Evolutionary conservation across 2,329 filamentous ascomycete genomes (phyloP).

Genomic region (Cladosporium sp.): DNA sequence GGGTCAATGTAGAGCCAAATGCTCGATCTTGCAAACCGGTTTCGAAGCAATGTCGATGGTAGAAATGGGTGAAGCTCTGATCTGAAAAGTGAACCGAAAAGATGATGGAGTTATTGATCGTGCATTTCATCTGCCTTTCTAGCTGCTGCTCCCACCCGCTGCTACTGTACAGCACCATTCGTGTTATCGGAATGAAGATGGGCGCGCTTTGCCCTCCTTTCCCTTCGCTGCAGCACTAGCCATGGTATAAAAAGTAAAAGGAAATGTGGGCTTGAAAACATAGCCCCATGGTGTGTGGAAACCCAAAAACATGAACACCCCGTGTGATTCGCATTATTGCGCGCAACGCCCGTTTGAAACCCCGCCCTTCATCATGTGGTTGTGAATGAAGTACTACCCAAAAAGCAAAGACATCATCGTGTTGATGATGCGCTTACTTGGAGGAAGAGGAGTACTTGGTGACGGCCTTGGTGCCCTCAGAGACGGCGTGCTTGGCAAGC

Average conservation of each 20-base stretch:
- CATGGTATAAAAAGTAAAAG: slow-evolving; percentile 14
- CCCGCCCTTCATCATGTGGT: slow-evolving; percentile 37
- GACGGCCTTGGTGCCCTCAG: slow-evolving; percentile 98
- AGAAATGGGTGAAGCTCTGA: background rate
- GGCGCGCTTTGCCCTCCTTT: slow-evolving; percentile 8
- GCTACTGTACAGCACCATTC: slow-evolving; percentile 31
- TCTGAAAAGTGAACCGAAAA: background rate
- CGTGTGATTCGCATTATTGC: slow-evolving; percentile 50
- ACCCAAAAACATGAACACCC: slow-evolving; percentile 30
- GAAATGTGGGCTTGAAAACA: slow-evolving; percentile 24
- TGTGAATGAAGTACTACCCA: slow-evolving; percentile 17
- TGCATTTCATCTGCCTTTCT: slow-evolving; percentile 29
- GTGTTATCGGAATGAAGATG: slow-evolving; percentile 4
- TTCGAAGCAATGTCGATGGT: no score
- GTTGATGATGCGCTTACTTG: slow-evolving; percentile 63
- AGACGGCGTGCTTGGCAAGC: slow-evolving; percentile 98
- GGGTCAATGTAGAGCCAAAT: no score
- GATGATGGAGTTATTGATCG: slow-evolving; percentile 21
- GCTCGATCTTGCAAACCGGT: no score
- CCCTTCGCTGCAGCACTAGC: slow-evolving; percentile 13
- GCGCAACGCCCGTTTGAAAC: slow-evolving; percentile 47
- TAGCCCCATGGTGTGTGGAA: slow-evolving; percentile 15
- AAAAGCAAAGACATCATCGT: slow-evolving; percentile 44
- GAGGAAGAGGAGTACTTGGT: slow-evolving; percentile 99
- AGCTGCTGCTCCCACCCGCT: slow-evolving; percentile 27